Base-by-base conservation (phyloP, 345 rosid species). In the Capsella bursapastoris region DNA sequence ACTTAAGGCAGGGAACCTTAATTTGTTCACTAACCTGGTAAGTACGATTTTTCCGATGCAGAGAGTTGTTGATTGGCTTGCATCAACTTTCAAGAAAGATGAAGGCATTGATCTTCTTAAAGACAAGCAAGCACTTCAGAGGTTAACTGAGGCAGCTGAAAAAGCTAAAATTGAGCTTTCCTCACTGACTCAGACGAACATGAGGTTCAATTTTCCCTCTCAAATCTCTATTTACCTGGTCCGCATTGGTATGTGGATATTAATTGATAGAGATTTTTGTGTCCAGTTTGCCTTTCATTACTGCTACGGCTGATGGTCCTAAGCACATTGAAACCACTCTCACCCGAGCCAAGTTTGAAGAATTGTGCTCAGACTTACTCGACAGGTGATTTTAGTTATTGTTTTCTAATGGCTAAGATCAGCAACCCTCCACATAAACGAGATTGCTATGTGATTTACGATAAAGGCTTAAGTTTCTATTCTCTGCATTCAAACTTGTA, bases 11-110 rank as follows among this genome's bases (percentile, higher is more conserved):
- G 25, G 3, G 4, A 29, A 31, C 64, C 64, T 57, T 53, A 6
- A 37, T 55, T 7, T 16, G 61, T 22, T 63, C n/a, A 2, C 37
- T 47, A 41, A 18, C 3, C 63, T 44, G 41, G 40, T 44, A 8
- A 53, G 56, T 47, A 71, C 15, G 14, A 9, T 2, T 3, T 64
- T 51, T 44, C 45, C 16, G 12, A 14, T 80, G 84, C 82, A 94
- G 98, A 88, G 98, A 80, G 28, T 94, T 80, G 98, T 94, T 53
- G 97, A 94, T 74, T 94, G 98, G 98, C 97, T 94, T 27, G 89
- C 97, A 71, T 72, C 37, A 5, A 41, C 50, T 68, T 94, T 94
- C 73, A 91, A 91, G 85, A 88, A 83, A 15, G 86, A 94, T 79
- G 99, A 94, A 76, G 99, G 99, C 49, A 87, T 94, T 27, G 93